Evolutionary conservation across 2,329 filamentous ascomycete genomes (phyloP).

Genomic region (Exophiala alcalophila): DNA sequence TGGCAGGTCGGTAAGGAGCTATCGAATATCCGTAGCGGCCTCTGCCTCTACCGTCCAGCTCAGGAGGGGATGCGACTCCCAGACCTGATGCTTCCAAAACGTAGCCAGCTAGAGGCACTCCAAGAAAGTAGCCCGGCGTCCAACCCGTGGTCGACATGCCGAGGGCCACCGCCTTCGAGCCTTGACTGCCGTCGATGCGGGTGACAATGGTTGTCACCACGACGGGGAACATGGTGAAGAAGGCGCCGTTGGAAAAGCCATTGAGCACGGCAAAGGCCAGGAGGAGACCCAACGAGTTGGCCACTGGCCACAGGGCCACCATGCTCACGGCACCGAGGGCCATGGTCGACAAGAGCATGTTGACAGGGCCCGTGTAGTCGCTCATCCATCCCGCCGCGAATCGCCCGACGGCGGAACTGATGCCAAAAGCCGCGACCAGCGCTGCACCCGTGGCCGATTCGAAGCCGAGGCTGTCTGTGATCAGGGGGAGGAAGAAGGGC

Average conservation of each 20-base stretch:
- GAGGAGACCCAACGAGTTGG: constrained; percentile 53
- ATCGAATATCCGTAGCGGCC: constrained; percentile 40
- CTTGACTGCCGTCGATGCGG: constrained; percentile 37
- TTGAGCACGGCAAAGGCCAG: constrained; percentile 59
- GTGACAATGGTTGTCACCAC: constrained; percentile 60
- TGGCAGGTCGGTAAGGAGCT: constrained; percentile 57
- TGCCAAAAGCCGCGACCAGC: constrained; percentile 60
- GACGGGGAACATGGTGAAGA: constrained; percentile 63
- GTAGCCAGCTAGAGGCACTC: constrained; percentile 60
- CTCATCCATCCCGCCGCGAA: constrained; percentile 54
- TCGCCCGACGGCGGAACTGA: constrained; percentile 58
- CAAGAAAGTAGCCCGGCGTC: constrained; percentile 60
- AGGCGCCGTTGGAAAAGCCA: constrained; percentile 59
- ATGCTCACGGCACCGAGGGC: constrained; percentile 56
- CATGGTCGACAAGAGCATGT: constrained; percentile 50
- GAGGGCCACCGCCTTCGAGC: constrained; percentile 55
- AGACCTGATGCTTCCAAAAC: constrained; percentile 57
- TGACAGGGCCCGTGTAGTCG: constrained; percentile 55
- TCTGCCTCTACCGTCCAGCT: not conserved
- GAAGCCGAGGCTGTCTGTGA: constrained; percentile 55
- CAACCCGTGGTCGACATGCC: constrained; percentile 62
- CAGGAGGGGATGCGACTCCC: constrained; percentile 26
- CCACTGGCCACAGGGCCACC: constrained; percentile 60
- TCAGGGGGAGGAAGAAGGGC: constrained; percentile 60
- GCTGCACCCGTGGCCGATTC: constrained; percentile 53